Evolutionary conservation across 768 basidiomycete genomes (phyloP), one percentile per base, ranked within the genome.

Genomic region (Leccinum imitatum): DNA sequence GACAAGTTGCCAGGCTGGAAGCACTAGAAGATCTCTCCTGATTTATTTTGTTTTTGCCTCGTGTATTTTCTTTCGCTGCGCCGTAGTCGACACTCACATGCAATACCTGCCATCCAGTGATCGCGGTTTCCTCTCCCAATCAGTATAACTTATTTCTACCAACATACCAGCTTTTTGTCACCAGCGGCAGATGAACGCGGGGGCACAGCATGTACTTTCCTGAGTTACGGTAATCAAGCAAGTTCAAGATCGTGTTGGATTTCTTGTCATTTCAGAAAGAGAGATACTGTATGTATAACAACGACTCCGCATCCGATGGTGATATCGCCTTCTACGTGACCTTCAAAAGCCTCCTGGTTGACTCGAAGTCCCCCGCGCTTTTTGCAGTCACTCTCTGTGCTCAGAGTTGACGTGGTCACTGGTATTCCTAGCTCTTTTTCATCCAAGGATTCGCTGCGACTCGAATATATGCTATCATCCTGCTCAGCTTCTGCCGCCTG

Each of bases 1-100:
- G 84, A 59, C 84, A 85, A 74, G 79, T 85, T 39, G 60, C 72
- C 15, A 74, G 82, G 54, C 73, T 85, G 30, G 84, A 85, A 68
- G 79, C 76, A 6, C 61, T 83, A 53, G 80, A 81, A 59, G 72
- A 74, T 59, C 65, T 70, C 14, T 71, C 69, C 15, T 70, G 62
- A 70, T 48, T 46, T 46, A 56, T 57, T 41, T 23, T 23, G 11
- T 44, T 56, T 33, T 46, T 14, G 30, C 54, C 44, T 47, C 33
- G 25, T 48, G 15, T 63, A 27, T 6, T 52, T 50, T 56, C 57
- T 50, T 30, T 60, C 30, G 30, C 25, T 52, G 48, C 59, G 55
- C 31, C 53, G 58, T 67, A 62, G 57, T 59, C 39, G 58, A 47
- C 50, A 6, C 33, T 57, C 21, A 37, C 50, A 30, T 44, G 14